Base-by-base conservation (phyloP, 306 rosid species). In the Leucaena leucocephala region DNA sequence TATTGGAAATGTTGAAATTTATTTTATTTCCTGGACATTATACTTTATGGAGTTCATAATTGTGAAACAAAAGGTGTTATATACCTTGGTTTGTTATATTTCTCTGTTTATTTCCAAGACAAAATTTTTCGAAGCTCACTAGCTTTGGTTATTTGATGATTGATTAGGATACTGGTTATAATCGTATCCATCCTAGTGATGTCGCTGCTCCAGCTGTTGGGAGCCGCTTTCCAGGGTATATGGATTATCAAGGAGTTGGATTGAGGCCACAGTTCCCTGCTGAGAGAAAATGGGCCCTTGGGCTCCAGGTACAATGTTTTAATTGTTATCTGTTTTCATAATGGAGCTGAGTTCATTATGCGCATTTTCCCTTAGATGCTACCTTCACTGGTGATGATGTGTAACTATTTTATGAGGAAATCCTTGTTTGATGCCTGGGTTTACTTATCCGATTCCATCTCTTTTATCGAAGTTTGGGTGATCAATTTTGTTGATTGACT, bases 221-320 rank as follows among this genome's bases (percentile, higher is more conserved):
- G 43, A 95, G 86, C 87, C 97, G 90, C 81, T 52, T 83, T 82
- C 80, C 89, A 19, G 97, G 95, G 39, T 91, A 82, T 81, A 79
- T 88, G 86, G 91, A 92, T 36, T 86, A 85, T 82, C 97, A 89
- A 83, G 97, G 89, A 59, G 71, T 75, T 65, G 95, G 89, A 40
- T 19, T 84, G 65, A 84, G 89, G 75, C 91, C 85, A 61, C 97
- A 91, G 82, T 82, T 83, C 68, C 97, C 93, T n/a, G 90, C 63
- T 77, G 94, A 94, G 85, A 89, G 95, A 71, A 94, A 91, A 82
- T 92, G 98, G 98, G 97, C 98, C 81, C 98, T 94, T 78, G 97
- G 98, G 71, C 97, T 94, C 85, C 97, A 94, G 97, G 98, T 90
- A 75, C 82, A n/a, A 49, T 57, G 38, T 81, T 91, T 86, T 75